Evolutionary conservation across 371 early-diverging fungal species (phyloP).

Genomic region (Mucor irregularis): DNA sequence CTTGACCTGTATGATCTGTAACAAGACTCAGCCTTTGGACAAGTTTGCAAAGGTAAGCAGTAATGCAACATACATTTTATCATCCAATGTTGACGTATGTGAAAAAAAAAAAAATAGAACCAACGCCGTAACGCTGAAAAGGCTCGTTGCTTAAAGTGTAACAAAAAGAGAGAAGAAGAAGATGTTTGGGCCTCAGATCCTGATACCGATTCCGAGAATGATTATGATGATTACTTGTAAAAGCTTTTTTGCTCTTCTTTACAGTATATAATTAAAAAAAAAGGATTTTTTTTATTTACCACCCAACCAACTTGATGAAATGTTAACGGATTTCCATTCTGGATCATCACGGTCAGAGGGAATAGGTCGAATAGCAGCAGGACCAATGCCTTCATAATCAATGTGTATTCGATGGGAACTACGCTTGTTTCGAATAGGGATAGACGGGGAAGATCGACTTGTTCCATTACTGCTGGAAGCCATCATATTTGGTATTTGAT

Average conservation of each 20-base stretch:
- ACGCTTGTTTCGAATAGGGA: conserved; percentile 26
- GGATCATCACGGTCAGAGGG: conserved; percentile 29
- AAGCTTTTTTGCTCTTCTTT: too few relatives aligned
- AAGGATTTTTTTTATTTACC: conserved; percentile 18
- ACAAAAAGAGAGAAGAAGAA: conserved; percentile 52
- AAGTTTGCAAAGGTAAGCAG: conserved; percentile 56
- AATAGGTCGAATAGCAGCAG: conserved; percentile 17
- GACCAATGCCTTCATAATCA: conserved; percentile 20
- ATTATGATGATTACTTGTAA: conserved; percentile 8
- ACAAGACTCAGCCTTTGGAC: conserved; percentile 36
- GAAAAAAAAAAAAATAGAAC: conserved; percentile 23
- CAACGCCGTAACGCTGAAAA: conserved; percentile 51
- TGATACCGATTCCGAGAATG: conserved; percentile 38
- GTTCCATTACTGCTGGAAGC: conserved; percentile 8
- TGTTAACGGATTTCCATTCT: conserved; percentile 1
- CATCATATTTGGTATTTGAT: conserved; percentile 3
- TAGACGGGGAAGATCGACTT: conserved; percentile 13
- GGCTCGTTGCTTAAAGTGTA: conserved; percentile 49
- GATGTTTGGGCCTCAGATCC: conserved; percentile 45
- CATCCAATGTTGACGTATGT: background rate
- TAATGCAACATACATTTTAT: background rate
- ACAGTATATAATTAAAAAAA: conserved; percentile 1
- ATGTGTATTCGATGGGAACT: conserved; percentile 11
- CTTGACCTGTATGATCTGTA: conserved; percentile 50
- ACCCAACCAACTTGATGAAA: conserved; percentile 30